phyloP scores from a whole-genome alignment of 192 early-diverging fungal genomes.

The Entomortierella chlamydospora region DNA sequence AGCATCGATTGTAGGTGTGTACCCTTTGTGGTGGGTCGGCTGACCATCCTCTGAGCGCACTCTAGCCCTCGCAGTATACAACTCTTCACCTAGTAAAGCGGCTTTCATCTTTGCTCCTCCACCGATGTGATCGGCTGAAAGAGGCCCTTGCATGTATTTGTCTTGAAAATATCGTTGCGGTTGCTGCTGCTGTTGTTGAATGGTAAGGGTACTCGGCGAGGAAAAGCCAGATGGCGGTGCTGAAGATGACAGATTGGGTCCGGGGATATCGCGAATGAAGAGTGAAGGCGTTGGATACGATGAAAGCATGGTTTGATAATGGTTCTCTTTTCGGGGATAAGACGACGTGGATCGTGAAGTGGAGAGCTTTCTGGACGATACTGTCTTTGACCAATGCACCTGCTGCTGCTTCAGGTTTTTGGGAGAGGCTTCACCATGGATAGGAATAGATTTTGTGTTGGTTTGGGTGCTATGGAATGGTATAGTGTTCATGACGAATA shows the following conservation, averaged over 20 bases:
- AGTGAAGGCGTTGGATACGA: constrained; percentile 40
- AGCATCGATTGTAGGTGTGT: background rate
- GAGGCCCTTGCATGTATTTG: constrained; percentile 26
- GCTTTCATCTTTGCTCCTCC: constrained; percentile 34
- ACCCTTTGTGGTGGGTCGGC: background rate
- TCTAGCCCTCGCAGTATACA: constrained; percentile 9
- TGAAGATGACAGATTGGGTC: constrained; percentile 8
- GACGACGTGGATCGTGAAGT: constrained; percentile 33
- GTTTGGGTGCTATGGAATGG: constrained; percentile 19
- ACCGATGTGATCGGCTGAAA: constrained; percentile 32
- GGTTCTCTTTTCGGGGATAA: constrained; percentile 41
- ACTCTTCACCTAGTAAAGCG: constrained; percentile 13
- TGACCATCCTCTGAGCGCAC: constrained; percentile 34
- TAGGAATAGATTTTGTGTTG: background rate
- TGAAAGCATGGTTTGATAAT: constrained; percentile 41
- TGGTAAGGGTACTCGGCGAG: constrained; percentile 7
- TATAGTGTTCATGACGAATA: constrained; percentile 37
- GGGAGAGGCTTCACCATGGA: constrained; percentile 10
- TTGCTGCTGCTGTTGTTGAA: constrained; percentile 28
- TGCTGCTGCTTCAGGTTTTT: constrained; percentile 37
- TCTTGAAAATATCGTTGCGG: constrained; percentile 19
- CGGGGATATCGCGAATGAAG: constrained; percentile 42
- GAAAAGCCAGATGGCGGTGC: constrained; percentile 1
- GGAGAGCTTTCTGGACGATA: constrained; percentile 29
- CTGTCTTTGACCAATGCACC: constrained; percentile 40